Base-by-base conservation (phyloP, 2,329 filamentous ascomycete genomes). In the Colletotrichum graminicola region DNA sequence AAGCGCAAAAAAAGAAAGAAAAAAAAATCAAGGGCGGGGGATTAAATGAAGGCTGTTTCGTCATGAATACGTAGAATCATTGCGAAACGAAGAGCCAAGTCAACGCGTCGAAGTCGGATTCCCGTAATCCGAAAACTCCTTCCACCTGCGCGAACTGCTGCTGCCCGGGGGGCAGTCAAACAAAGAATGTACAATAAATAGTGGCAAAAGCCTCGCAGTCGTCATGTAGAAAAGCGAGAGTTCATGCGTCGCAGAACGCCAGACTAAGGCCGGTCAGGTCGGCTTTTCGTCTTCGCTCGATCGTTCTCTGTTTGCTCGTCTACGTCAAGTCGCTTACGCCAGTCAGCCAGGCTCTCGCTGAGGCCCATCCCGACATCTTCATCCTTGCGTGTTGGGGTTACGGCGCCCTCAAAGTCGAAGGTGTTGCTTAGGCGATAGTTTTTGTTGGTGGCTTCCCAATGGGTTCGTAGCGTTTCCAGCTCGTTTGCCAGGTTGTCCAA, bases 391-490 rank as follows among this genome's bases (percentile, higher is more conserved):
- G 72, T 74, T 8, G 75, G 72, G 29, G 67, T 67, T 6, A 59
- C 72, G 45, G 67, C 66, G 26, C 67, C 57, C 67, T 97, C 95
- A 76, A 97, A 95, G 79, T 98, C 95, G 76, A 97, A 97, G 62
- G 93, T 91, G 77, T 92, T 95, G 81, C 94, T 97, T 55, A 98
- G 84, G 32, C 96, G 92, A 81, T 98, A 98, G 77, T 94, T 97
- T 82, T 97, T 96, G 83, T 95, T 98, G 16, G 94, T 97, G 49
- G 92, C 94, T 83, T 98, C 94, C 96, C 96, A 99, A 77, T 98
- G 95, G 63, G 87, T 93, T 63, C 95, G 90, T 59, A 99, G 86
- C 16, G 93, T 93, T 80, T 99, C 96, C 10, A 99, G 90, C 83
- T 99, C 96, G 74, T 90, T 94, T 14, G 96, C 95, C 32, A 99